Evolutionary conservation across 345 rosid species (phyloP).

Genomic region (Psidium guajava): DNA sequence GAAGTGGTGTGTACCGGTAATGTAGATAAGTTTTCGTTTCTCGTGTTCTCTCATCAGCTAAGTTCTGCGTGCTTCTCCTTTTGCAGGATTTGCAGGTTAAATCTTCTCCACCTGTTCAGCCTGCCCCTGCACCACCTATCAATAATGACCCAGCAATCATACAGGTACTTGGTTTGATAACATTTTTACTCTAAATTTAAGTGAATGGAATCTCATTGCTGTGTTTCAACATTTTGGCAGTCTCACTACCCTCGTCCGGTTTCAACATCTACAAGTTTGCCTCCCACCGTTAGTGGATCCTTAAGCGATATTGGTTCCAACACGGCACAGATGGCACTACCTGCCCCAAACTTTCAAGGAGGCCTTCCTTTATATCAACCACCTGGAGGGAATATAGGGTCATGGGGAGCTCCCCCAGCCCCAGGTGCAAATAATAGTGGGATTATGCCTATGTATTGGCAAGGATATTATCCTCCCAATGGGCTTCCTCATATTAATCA

Average conservation of each 20-base stretch:
- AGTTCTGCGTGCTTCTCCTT: background rate
- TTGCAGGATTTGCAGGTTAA: slow-evolving; percentile 89
- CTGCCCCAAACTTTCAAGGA: slow-evolving; percentile 60
- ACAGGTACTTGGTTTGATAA: slow-evolving; percentile 39
- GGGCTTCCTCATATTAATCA: slow-evolving; percentile 80
- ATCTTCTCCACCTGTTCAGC: slow-evolving; percentile 74
- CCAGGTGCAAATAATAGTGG: slow-evolving; percentile 51
- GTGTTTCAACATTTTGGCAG: slow-evolving; percentile 26
- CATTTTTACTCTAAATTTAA: background rate
- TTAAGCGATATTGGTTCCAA: slow-evolving; percentile 45
- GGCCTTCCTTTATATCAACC: slow-evolving; percentile 63
- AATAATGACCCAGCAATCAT: slow-evolving; percentile 92
- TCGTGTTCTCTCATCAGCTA: background rate
- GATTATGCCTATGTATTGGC: slow-evolving; percentile 90
- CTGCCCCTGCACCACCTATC: slow-evolving; percentile 50
- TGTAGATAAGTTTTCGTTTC: background rate
- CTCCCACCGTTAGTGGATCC: slow-evolving; percentile 45
- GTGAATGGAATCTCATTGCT: background rate
- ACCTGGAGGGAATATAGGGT: slow-evolving; percentile 65
- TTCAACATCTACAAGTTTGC: slow-evolving; percentile 44
- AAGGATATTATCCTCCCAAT: slow-evolving; percentile 69
- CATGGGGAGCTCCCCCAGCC: slow-evolving; percentile 78
- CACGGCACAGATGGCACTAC: slow-evolving; percentile 44
- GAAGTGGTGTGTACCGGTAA: background rate
- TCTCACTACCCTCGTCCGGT: slow-evolving; percentile 74